Evolutionary conservation across 257 asterid species (phyloP), one percentile per base, ranked within the genome.

Genomic region (Verbena officinalis): DNA sequence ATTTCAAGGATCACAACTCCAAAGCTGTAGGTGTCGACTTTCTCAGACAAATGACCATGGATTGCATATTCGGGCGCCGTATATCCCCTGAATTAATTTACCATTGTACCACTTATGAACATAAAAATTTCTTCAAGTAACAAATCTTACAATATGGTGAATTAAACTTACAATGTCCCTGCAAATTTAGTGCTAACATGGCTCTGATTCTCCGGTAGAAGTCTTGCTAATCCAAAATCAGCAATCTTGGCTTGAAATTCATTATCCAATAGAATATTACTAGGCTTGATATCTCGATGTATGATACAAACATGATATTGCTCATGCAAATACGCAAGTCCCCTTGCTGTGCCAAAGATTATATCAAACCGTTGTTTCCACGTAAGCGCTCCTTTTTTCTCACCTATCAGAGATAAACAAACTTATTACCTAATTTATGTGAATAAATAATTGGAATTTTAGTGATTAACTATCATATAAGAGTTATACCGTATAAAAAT

Each of bases 171-270:
- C 97, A 91, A 68, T 62, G 98, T 88, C 45, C 96, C 96, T 1
- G 96, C 96, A 80, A 91, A 91, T 76, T 77, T 88, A 39, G 96
- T 91, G 80, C 94, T 91, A 58, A 91, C 77, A 65, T 91, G 96
- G 36, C 83, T 84, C 80, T 74, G 83, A 67, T 86, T 82, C 75
- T 79, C 93, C 0, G 97, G 97, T 10, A 88, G 62, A 63, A 88
- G 93, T 73, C 86, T 86, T 9, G 83, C 96, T 75, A 91, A 39
- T 4, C 97, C 97, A 31, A 91, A 91, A 77, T 91, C 96, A 36
- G 89, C 92, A 48, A 91, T 83, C 21, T 88, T 88, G 38, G 91
- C 82, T 51, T 78, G 87, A 40, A 86, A 91, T 0, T 82, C 88
- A 12, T 81, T 57, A 59, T 91, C 93, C 15, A 91, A 49, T 13